Evolutionary conservation across 2,329 filamentous ascomycete genomes (phyloP), one percentile per base, ranked within the genome.

Genomic region (Trichothecium roseum): DNA sequence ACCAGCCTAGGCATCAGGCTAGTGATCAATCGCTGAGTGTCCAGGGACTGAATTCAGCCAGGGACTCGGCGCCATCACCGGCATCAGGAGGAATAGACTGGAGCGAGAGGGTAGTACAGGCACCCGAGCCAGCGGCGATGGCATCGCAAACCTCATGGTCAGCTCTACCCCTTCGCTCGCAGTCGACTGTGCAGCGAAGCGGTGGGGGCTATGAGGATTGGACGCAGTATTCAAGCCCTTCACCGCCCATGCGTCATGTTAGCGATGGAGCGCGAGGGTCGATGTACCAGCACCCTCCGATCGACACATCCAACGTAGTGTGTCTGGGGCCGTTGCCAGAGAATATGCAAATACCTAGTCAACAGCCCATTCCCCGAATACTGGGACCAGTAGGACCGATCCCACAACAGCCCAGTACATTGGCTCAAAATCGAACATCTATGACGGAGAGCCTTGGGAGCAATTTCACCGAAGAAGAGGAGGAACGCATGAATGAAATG

Each of bases 281-380:
- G 10, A 24, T 10, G 6, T 10, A 24, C 29, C 69, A 72, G 37
- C 59, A 63, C 26, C 62, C 63, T 1, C 64, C 66, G 1, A 74
- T 78, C 37, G 67, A 73, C 40, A 57, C 69, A 2, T 60, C 62
- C 4, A 63, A 65, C 14, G 62, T 77, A 3, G 55, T 77, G 1
- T 77, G 69, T 38, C 55, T 75, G 0, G 74, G 74, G 0, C 64
- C 66, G 5, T 45, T 78, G 4, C 72, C 72, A 0, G 62, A 64
- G 28, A 66, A 68, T 36, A 46, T 72, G 4, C 28, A 32, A 9
- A 26, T 24, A 24, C 10, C 14, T 29, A 13, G 33, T 34, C 28
- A 30, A 31, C 20, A 8, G 27, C 32, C 32, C 13, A 39, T 16
- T 28, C 32, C 32, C 30, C 14, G 18, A 32, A 22, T 15, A 29